phyloP scores from a whole-genome alignment of 2,329 filamentous ascomycete genomes.

The Aureobasidium sp. region DNA sequence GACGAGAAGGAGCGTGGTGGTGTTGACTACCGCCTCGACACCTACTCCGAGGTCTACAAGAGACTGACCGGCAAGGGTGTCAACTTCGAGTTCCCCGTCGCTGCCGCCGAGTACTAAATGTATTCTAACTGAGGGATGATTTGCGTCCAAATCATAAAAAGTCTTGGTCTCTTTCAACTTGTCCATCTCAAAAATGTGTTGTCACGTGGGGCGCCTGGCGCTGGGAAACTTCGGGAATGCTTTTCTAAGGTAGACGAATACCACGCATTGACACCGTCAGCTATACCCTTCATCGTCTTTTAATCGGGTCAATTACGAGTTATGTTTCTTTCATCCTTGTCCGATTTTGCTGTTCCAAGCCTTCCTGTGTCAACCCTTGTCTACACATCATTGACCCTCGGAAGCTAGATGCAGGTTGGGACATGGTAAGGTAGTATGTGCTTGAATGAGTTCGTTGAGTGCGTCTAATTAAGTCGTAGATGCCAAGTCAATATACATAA shows the following conservation, averaged over 20 bases:
- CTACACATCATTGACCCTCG: background rate
- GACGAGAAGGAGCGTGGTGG: slow-evolving; percentile 99
- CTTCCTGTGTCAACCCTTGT: background rate
- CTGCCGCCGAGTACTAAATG: slow-evolving; percentile 71
- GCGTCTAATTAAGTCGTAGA: background rate
- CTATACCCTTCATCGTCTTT: background rate
- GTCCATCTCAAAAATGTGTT: slow-evolving; percentile 12
- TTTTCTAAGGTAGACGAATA: slow-evolving; percentile 4
- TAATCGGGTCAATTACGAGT: slow-evolving; percentile 13
- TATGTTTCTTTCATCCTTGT: background rate
- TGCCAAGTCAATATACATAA: background rate
- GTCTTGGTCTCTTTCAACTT: slow-evolving; percentile 11
- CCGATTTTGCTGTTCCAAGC: background rate
- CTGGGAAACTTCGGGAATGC: slow-evolving; percentile 6
- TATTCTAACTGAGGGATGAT: slow-evolving; percentile 14
- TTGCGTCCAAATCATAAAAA: slow-evolving; percentile 13
- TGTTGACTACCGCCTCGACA: slow-evolving; percentile 99
- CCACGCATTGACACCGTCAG: slow-evolving; percentile 16
- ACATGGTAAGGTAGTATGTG: background rate
- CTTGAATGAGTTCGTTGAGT: background rate
- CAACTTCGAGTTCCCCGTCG: slow-evolving; percentile 97
- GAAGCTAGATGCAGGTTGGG: background rate
- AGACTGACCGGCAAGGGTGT: slow-evolving; percentile 93
- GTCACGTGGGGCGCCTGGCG: slow-evolving; percentile 16
- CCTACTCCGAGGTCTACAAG: slow-evolving; percentile 99